Conservation (phyloP, 1,139 yeast species). For the Komagataea norvegica region DNA sequence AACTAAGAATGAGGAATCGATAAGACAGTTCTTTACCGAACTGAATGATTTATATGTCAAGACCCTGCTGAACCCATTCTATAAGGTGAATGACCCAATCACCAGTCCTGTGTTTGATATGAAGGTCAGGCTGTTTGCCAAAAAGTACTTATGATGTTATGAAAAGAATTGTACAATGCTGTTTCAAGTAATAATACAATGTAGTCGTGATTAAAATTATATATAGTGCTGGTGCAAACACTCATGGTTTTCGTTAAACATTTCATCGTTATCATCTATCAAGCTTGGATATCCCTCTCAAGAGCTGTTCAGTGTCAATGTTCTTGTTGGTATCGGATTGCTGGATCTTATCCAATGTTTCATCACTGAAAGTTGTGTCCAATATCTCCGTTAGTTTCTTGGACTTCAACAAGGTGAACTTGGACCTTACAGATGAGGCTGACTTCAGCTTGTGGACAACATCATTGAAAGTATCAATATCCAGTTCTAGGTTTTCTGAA, state of each 20-base stretch:
- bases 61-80: slow-evolving; percentile 82
- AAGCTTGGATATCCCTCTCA: slow-evolving; percentile 28
- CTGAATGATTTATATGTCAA: slow-evolving; percentile 85
- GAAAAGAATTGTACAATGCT: background rate
- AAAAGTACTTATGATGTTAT: slow-evolving; percentile 53
- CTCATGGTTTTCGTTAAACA: slow-evolving; percentile 7
- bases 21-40: slow-evolving; percentile 79
- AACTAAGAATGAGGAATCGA: slow-evolving; percentile 61
- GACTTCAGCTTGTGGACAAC: slow-evolving; percentile 20
- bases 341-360: slow-evolving; percentile 21
- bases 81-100: slow-evolving; percentile 70
- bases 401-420: slow-evolving; percentile 22
- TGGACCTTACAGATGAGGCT: slow-evolving; percentile 16
- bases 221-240: too few relatives aligned
- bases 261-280: slow-evolving; percentile 11
- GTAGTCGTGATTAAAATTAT: slow-evolving; percentile 3
- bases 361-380: slow-evolving; percentile 26
- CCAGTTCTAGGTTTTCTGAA: slow-evolving; percentile 16
- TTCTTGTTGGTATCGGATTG: slow-evolving; percentile 17
- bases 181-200: slow-evolving; percentile 4
- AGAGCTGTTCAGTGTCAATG: slow-evolving; percentile 28
- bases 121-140: slow-evolving; percentile 65
- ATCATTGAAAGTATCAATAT: slow-evolving; percentile 21
- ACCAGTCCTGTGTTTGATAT: slow-evolving; percentile 71
- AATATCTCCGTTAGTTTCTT: slow-evolving; percentile 23